phyloP scores from a whole-genome alignment of 2,329 filamentous ascomycete species.

The Neoarthrinium moseri region DNA sequence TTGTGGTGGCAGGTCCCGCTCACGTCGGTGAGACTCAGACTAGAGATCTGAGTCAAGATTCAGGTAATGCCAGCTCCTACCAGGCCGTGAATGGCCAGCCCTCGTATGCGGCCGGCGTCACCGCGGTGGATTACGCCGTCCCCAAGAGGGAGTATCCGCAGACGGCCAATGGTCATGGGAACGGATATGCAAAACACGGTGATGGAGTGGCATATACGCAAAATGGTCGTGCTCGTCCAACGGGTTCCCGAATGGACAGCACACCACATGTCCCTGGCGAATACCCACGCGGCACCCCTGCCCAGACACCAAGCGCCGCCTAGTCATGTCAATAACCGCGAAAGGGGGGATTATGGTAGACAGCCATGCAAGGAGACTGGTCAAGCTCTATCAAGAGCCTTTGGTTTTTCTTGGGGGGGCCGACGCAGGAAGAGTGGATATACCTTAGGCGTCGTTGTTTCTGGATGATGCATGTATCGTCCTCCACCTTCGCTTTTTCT shows the following conservation, averaged over 20 bases:
- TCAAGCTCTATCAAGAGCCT: no score
- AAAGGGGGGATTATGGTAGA: no score
- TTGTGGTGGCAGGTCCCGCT: constrained; percentile 18
- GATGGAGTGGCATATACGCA: background rate
- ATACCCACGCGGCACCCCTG: constrained; percentile 9
- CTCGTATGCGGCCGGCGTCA: background rate
- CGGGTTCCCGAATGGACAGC: constrained; percentile 9
- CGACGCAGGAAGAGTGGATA: no score
- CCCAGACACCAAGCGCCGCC: constrained; percentile 5
- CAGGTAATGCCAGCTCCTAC: constrained; percentile 1
- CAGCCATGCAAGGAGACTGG: background rate
- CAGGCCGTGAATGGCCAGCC: background rate
- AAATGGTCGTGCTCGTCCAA: constrained; percentile 5
- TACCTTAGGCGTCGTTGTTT: no score
- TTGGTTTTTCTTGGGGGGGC: no score
- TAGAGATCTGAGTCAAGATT: background rate
- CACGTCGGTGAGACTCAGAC: constrained; percentile 13
- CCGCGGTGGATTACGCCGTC: background rate
- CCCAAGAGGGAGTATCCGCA: background rate
- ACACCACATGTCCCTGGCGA: constrained; percentile 14
- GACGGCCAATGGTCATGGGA: background rate
- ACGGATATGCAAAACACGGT: background rate
- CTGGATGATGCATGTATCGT: no score
- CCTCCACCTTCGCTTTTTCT: no score
- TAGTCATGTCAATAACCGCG: background rate